Percentiles rank a stretch among this genome's conserved stretches.
These are phyloP conservation scores for Suhomyces atakaporum DNA, from an alignment of 1,139 yeast genomes.

Conservation along the genomic window DNA sequence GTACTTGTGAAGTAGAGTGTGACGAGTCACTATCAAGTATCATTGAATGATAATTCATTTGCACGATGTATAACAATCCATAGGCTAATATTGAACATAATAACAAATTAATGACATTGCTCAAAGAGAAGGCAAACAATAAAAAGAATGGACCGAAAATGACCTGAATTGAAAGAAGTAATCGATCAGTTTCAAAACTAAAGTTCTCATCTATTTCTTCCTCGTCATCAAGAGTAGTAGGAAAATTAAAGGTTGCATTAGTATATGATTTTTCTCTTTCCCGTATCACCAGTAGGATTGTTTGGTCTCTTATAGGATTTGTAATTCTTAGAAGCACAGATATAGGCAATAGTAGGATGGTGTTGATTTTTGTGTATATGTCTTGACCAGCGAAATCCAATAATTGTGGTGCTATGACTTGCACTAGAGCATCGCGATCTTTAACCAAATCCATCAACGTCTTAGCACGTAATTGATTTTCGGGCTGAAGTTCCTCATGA, in stretches of 20 bases:
- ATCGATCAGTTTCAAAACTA: slow-evolving; percentile 22
- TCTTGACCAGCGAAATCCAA: slow-evolving; percentile 12
- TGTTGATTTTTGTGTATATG: slow-evolving; percentile 20
- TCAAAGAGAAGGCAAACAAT: slow-evolving; percentile 12
- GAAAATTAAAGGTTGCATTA: not conserved
- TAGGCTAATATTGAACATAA: not conserved
- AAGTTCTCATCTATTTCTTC: slow-evolving; percentile 15
- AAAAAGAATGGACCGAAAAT: slow-evolving; percentile 23
- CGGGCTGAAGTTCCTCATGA: not conserved
- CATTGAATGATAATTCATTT: slow-evolving; percentile 4
- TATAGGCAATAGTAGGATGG: slow-evolving; percentile 44
- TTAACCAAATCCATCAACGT: not conserved
- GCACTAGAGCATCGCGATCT: slow-evolving; percentile 5
- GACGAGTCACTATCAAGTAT: slow-evolving; percentile 2
- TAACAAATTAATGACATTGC: slow-evolving; percentile 11
- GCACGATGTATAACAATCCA: slow-evolving; percentile 1
- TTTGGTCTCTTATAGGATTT: slow-evolving; percentile 46
- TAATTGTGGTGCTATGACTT: slow-evolving; percentile 17
- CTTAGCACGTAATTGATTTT: not conserved
- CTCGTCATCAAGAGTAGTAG: not conserved
- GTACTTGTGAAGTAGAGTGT: not conserved
- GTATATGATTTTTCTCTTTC: slow-evolving; percentile 5
- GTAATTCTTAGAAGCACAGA: slow-evolving; percentile 46
- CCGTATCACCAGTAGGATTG: slow-evolving; percentile 11
- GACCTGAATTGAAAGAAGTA: slow-evolving; percentile 23